Evolutionary conservation across 2,329 filamentous ascomycete genomes (phyloP).

Genomic region (Anthostomella pinea): DNA sequence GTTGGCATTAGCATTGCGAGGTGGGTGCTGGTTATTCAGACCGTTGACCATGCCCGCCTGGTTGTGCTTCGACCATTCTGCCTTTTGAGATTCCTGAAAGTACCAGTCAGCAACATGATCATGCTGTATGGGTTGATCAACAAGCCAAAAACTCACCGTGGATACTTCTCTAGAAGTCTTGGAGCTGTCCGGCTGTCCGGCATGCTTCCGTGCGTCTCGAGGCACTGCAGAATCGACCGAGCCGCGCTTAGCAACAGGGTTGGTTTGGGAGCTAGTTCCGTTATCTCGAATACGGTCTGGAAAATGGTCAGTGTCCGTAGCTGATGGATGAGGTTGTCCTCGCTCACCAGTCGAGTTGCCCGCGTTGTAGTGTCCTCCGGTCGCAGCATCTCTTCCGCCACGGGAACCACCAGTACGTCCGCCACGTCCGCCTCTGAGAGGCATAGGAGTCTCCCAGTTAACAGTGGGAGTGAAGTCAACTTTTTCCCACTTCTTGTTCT

Average conservation of each 20-base stretch:
- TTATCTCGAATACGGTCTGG: conserved; percentile 25
- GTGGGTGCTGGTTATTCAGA: conserved; percentile 7
- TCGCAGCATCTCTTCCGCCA: conserved; percentile 26
- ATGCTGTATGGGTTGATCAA: not conserved
- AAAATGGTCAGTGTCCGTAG: conserved; percentile 12
- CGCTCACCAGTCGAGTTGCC: conserved; percentile 20
- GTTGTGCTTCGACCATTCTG: conserved; percentile 19
- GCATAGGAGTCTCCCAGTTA: conserved; percentile 80
- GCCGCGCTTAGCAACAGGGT: conserved; percentile 42
- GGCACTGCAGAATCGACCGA: conserved; percentile 39
- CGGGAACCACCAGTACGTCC: conserved; percentile 34
- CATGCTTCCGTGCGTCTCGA: conserved; percentile 47
- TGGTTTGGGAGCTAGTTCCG: conserved; percentile 28
- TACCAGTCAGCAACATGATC: conserved; percentile 5
- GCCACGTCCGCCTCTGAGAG: conserved; percentile 50
- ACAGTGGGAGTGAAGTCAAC: conserved; percentile 82
- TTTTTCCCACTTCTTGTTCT: conserved; percentile 84
- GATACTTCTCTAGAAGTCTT: conserved; percentile 38
- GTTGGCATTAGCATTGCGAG: too few relatives aligned
- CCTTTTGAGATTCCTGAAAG: conserved; percentile 8
- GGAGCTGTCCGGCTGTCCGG: conserved; percentile 38
- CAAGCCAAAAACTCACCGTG: conserved; percentile 34
- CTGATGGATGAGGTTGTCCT: not conserved
- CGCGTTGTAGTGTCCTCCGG: conserved; percentile 19
- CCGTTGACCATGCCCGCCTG: conserved; percentile 15